phyloP scores from a whole-genome alignment of 2,329 filamentous ascomycete species.

The Monosporascus sp. region DNA sequence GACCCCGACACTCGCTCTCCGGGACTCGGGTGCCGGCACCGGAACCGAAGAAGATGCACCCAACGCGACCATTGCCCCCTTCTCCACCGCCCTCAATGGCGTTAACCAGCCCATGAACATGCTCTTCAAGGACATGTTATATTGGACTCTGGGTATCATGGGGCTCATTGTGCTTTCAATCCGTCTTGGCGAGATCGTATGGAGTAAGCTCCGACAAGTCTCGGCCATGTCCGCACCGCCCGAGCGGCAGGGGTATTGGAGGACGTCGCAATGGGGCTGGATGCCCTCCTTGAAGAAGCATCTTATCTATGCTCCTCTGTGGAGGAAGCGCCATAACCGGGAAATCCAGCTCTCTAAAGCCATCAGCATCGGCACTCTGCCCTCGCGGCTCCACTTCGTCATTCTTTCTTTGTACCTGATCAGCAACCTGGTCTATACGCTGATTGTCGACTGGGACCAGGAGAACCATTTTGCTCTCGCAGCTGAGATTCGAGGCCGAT shows the following conservation, averaged over 20 bases:
- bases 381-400: slow-evolving; percentile 58
- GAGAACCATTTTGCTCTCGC: slow-evolving; percentile 59
- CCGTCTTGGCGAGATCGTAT: slow-evolving; percentile 49
- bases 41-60: slow-evolving; percentile 17
- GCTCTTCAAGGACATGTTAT: slow-evolving; percentile 52
- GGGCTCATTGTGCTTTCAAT: slow-evolving; percentile 49
- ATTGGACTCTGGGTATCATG: slow-evolving; percentile 56
- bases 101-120: slow-evolving; percentile 57
- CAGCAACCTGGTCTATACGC: slow-evolving; percentile 60
- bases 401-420: slow-evolving; percentile 52
- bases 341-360: slow-evolving; percentile 59
- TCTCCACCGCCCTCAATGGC: slow-evolving; percentile 51
- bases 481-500: slow-evolving; percentile 80
- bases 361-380: slow-evolving; percentile 54
- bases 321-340: slow-evolving; percentile 62
- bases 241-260: slow-evolving; percentile 56
- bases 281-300: slow-evolving; percentile 60
- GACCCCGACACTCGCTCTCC: slow-evolving; percentile 21
- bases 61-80: slow-evolving; percentile 50
- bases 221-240: slow-evolving; percentile 51
- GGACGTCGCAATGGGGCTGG: slow-evolving; percentile 51
- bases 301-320: slow-evolving; percentile 58
- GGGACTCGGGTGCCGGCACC: slow-evolving; percentile 15
- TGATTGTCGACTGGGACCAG: slow-evolving; percentile 55
- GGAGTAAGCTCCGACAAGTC: slow-evolving; percentile 54